Evolutionary conservation across 306 rosid genomes (phyloP).

Genomic region (Prosopis cineraria): DNA sequence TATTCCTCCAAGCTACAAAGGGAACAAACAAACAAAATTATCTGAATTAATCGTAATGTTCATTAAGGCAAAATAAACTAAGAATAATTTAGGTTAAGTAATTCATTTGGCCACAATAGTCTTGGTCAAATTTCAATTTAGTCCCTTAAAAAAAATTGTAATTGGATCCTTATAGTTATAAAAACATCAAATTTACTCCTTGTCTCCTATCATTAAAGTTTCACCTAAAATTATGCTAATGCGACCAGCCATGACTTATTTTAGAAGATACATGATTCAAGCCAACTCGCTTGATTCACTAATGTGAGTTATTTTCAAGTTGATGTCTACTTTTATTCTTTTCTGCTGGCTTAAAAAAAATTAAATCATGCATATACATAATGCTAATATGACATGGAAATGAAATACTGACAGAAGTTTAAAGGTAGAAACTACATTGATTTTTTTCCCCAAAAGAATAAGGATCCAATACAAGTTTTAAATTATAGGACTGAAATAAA

Average conservation of each 20-base stretch:
- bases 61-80: background rate
- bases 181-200: background rate
- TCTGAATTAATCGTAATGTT: conserved; percentile 4
- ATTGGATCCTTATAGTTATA: background rate
- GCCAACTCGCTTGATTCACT: background rate
- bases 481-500: background rate
- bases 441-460: background rate
- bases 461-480: background rate
- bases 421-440: background rate
- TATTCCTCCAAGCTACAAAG: conserved; percentile 81
- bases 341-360: background rate
- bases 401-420: background rate
- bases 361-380: background rate
- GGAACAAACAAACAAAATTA: conserved; percentile 25
- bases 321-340: background rate
- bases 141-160: background rate
- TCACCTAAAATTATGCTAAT: background rate
- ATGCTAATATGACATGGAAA: background rate
- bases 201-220: background rate
- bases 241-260: background rate
- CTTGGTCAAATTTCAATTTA: background rate
- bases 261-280: background rate
- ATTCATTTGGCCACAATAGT: background rate
- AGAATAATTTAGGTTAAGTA: background rate
- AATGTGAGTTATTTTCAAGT: background rate